Conservation (phyloP, 192 early-diverging fungal species). For the Diversispora eburnea region DNA sequence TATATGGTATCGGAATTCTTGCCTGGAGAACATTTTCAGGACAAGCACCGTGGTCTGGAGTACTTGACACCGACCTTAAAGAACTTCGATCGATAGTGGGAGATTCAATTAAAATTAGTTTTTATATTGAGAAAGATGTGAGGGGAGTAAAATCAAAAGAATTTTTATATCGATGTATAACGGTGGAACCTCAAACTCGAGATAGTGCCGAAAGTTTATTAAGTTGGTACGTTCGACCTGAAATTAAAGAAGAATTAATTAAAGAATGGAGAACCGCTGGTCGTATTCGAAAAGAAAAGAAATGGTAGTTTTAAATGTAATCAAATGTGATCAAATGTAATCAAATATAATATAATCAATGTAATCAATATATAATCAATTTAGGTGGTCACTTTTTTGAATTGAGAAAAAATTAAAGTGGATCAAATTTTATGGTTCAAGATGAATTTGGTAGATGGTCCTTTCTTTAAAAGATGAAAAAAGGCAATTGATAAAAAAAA, state of each 20-base stretch:
- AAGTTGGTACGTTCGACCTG: constrained; percentile 41
- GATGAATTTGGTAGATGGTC: too few species aligned
- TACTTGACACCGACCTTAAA: constrained; percentile 57
- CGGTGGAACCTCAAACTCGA: background rate
- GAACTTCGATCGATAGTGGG: constrained; percentile 48
- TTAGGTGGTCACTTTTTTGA: too few species aligned
- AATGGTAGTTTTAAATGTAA: too few species aligned
- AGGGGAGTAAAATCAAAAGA: background rate
- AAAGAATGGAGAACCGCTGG: constrained; percentile 48
- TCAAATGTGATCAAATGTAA: too few species aligned
- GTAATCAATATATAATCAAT: too few species aligned
- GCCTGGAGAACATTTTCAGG: constrained; percentile 60
- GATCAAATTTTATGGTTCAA: too few species aligned
- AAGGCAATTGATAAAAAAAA: too few species aligned
- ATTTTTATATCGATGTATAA: background rate
- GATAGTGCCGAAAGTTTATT: background rate
- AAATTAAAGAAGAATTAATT: constrained; percentile 40
- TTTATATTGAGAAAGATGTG: constrained; percentile 39
- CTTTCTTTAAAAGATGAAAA: too few species aligned
- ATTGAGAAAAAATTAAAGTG: too few species aligned
- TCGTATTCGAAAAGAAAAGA: background rate
- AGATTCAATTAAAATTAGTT: constrained; percentile 46
- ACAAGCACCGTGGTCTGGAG: constrained; percentile 57
- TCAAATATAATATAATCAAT: too few species aligned
- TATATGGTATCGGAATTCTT: constrained; percentile 55